Conservation (phyloP, 768 basidiomycete species). For the Tricholomella constricta region DNA sequence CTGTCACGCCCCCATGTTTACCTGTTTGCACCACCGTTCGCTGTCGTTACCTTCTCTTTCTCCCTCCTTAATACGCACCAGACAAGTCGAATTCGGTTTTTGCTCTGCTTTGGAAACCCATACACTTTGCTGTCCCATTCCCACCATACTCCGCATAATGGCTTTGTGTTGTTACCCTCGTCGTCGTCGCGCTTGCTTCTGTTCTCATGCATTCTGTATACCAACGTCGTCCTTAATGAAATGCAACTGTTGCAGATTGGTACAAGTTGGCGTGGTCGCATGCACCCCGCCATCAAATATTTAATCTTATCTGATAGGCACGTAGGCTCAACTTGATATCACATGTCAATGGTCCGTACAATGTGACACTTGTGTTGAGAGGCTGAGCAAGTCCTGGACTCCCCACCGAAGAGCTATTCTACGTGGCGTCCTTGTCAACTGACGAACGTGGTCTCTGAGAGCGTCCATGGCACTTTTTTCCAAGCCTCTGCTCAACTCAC, state of each 20-base stretch:
- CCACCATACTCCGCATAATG: neutral
- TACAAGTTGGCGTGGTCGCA: no score
- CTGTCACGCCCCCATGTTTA: neutral
- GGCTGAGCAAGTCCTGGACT: neutral
- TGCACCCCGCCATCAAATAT: no score
- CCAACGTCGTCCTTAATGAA: neutral
- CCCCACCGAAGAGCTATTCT: neutral
- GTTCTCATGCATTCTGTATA: constrained; percentile 9
- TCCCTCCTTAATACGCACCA: neutral
- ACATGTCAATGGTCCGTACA: no score
- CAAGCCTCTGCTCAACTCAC: constrained; percentile 13
- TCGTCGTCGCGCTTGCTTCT: constrained; percentile 3
- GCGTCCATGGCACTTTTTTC: constrained; percentile 17
- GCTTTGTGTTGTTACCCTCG: constrained; percentile 9
- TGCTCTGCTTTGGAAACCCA: constrained; percentile 13
- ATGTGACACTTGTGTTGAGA: no score
- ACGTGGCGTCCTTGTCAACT: neutral
- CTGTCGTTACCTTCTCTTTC: neutral
- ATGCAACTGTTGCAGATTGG: neutral
- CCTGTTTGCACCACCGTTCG: neutral
- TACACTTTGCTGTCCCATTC: constrained; percentile 1
- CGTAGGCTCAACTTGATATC: no score
- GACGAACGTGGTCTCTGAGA: neutral
- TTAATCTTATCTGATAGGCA: no score
- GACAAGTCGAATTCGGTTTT: constrained; percentile 10